Conservation (phyloP, 306 rosid genomes). For the Nissolia schottii region DNA sequence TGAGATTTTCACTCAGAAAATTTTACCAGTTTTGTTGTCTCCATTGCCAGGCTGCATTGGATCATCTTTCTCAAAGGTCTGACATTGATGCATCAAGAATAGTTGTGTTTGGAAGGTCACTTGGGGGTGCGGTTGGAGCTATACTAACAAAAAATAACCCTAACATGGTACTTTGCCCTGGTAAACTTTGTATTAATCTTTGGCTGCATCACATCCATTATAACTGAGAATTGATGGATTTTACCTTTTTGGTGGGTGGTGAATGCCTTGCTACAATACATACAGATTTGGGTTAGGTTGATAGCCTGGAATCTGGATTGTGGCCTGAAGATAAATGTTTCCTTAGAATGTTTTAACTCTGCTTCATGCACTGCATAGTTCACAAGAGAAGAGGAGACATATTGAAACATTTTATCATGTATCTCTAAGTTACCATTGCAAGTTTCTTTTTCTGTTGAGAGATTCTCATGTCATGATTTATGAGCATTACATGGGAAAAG, state of each 20-base stretch:
- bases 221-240: not conserved
- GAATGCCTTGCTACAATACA: too few relatives aligned
- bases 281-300: too few relatives aligned
- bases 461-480: conserved; percentile 11
- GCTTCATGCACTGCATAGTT: conserved; percentile 6
- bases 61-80: conserved; percentile 86
- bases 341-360: not conserved
- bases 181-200: not conserved
- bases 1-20: not conserved
- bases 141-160: conserved; percentile 78
- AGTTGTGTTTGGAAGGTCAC: conserved; percentile 93
- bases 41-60: conserved; percentile 80
- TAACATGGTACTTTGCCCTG: conserved; percentile 68
- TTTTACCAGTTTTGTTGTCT: conserved; percentile 1
- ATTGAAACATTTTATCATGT: not conserved
- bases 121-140: conserved; percentile 98
- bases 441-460: not conserved
- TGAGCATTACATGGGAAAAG: not conserved
- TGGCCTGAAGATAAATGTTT: not conserved
- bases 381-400: not conserved
- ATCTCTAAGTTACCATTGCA: conserved; percentile 5
- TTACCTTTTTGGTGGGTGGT: too few relatives aligned
- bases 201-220: too few relatives aligned
- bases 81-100: conserved; percentile 90
- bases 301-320: not conserved